phyloP scores from a whole-genome alignment of 805 yeast genomes.

The Candida bentonensis region DNA sequence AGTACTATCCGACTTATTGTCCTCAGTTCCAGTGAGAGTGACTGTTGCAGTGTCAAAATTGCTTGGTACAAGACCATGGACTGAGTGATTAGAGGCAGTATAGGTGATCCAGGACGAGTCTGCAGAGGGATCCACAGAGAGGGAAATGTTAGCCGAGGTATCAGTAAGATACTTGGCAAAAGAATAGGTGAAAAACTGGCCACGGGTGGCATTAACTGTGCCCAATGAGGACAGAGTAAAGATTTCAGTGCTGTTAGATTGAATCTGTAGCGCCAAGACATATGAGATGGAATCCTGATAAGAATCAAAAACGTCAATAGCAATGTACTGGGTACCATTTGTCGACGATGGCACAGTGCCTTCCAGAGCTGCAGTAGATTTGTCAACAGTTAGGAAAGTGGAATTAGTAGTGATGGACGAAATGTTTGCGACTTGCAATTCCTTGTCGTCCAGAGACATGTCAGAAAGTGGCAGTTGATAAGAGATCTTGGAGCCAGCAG shows the following conservation, averaged over 20 bases:
- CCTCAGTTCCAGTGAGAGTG: conserved; percentile 41
- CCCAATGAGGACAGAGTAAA: conserved; percentile 34
- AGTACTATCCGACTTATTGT: conserved; percentile 25
- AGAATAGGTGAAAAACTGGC: conserved; percentile 37
- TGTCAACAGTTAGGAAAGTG: conserved; percentile 55
- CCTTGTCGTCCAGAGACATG: conserved; percentile 49
- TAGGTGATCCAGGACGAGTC: conserved; percentile 48
- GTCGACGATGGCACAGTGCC: conserved; percentile 51
- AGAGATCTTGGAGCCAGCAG: conserved; percentile 40
- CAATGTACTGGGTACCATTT: conserved; percentile 17
- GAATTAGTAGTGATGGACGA: conserved; percentile 31
- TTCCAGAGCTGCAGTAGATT: conserved; percentile 44
- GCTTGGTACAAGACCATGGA: conserved; percentile 50
- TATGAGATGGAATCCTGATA: conserved; percentile 21
- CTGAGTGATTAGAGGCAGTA: conserved; percentile 45
- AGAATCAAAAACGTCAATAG: conserved; percentile 28
- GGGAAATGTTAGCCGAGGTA: conserved; percentile 8
- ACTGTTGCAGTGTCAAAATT: conserved; percentile 26
- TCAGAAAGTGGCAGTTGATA: conserved; percentile 47
- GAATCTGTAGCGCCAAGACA: conserved; percentile 13
- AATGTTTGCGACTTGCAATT: conserved; percentile 37
- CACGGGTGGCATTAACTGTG: conserved; percentile 57
- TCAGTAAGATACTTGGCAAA: conserved; percentile 48
- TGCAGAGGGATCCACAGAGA: conserved; percentile 27
- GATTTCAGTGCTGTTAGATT: conserved; percentile 13